Percentiles rank a stretch among this genome's conserved stretches.
phyloP scores from a whole-genome alignment of 2,329 filamentous ascomycete genomes.

The Pestalotiopsis sp. region DNA sequence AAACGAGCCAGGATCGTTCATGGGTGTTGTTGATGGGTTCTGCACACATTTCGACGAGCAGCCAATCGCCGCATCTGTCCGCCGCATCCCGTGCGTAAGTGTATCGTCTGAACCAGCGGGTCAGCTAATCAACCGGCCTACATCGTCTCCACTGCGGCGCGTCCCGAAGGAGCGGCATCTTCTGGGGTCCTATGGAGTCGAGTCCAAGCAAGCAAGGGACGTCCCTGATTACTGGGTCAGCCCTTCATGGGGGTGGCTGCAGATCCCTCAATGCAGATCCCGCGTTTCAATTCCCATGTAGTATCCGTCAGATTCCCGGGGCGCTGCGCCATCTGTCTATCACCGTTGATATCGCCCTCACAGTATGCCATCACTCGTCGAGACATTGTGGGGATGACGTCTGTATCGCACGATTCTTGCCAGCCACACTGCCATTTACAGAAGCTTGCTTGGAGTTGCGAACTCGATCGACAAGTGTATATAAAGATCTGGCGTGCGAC shows the following conservation, averaged over 20 bases:
- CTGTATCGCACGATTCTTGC: not conserved
- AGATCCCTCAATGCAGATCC: not conserved
- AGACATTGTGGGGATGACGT: not conserved
- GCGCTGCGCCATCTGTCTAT: not conserved
- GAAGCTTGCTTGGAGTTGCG: not conserved
- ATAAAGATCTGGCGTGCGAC: not conserved
- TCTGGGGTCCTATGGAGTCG: not conserved
- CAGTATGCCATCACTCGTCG: not conserved
- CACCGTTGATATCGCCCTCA: not conserved
- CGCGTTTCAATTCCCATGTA: not conserved
- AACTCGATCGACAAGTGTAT: not conserved
- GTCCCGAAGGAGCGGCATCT: not conserved
- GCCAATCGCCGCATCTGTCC: not conserved
- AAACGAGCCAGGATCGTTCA: not conserved
- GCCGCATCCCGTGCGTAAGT: not conserved
- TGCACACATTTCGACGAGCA: not conserved
- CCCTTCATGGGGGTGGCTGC: not conserved
- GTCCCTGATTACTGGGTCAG: constrained; percentile 1
- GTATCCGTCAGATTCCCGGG: not conserved
- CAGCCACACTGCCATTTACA: not conserved
- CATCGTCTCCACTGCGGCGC: not conserved
- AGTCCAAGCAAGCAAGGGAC: not conserved
- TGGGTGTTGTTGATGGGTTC: not conserved
- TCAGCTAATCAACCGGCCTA: not conserved
- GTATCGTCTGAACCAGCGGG: not conserved